phyloP scores from a whole-genome alignment of 306 rosid species.

The Castanopsis chinensis region DNA sequence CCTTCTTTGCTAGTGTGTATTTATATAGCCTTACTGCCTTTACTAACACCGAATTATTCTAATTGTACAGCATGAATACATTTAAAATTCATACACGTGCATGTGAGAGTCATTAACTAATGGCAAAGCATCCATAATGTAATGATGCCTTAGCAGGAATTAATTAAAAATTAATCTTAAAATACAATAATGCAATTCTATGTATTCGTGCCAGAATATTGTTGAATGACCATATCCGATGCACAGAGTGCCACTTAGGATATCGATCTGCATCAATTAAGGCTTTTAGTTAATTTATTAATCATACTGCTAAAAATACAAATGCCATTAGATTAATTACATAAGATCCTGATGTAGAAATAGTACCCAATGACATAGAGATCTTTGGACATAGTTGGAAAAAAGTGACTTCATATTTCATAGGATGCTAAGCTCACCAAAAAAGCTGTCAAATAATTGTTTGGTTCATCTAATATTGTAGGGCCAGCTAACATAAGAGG shows the following conservation, averaged over 20 bases:
- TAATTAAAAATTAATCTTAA: neutral
- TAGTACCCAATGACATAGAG: neutral
- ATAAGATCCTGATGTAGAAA: neutral
- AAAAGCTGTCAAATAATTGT: neutral
- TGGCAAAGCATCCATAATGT: conserved; percentile 1
- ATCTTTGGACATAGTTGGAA: neutral
- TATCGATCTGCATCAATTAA: neutral
- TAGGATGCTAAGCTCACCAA: neutral
- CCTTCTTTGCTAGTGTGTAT: neutral
- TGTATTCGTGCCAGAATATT: neutral
- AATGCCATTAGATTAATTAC: too few relatives aligned
- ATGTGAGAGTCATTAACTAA: neutral
- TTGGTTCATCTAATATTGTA: neutral
- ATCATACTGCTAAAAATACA: neutral
- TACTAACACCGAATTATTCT: conserved; percentile 20
- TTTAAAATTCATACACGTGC: conserved; percentile 22
- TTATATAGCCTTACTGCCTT: neutral
- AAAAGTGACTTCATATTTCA: neutral
- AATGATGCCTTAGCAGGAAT: neutral
- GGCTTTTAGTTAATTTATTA: neutral
- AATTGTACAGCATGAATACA: neutral
- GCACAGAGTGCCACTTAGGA: neutral
- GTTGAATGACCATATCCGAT: neutral
- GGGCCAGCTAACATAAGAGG: neutral
- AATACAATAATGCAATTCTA: neutral